Evolutionary conservation across 257 asterid species (phyloP).

Genomic region (Solanum verrucosum): DNA sequence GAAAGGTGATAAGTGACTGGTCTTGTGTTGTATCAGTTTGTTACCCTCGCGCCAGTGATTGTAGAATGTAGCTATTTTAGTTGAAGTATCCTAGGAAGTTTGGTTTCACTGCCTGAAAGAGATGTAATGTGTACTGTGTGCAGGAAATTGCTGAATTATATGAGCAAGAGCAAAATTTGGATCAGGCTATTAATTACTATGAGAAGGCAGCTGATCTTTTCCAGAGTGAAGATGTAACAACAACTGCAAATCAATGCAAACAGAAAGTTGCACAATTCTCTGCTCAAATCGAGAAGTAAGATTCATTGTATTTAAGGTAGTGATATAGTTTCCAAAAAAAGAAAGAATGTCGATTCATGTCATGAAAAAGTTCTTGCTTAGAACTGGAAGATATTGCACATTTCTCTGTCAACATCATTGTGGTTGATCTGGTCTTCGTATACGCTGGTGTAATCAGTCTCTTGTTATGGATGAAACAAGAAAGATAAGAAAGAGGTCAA

Average conservation of each 20-base stretch:
- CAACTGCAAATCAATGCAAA: slow-evolving; percentile 91
- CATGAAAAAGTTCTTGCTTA: not conserved
- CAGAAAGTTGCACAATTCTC: slow-evolving; percentile 90
- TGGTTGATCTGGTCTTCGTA: not conserved
- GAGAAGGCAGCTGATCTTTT: slow-evolving; percentile 92
- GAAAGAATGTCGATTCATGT: not conserved
- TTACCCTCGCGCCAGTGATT: not conserved
- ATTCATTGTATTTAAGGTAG: not conserved
- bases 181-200: slow-evolving; percentile 67
- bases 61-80: not conserved
- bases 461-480: not conserved
- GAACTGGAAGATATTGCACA: not conserved
- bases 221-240: slow-evolving; percentile 71
- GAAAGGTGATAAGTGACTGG: not conserved
- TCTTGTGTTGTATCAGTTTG: not conserved
- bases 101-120: not conserved
- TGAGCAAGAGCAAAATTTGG: slow-evolving; percentile 82
- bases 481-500: not conserved
- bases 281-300: slow-evolving; percentile 85
- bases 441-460: not conserved
- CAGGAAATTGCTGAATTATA: slow-evolving; percentile 90
- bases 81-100: not conserved
- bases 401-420: not conserved
- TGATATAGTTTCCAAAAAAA: not conserved
- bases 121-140: not conserved